Evolutionary conservation across 176 grass and related monocot species (phyloP).

Genomic region (Thinopyrum elongatum): DNA sequence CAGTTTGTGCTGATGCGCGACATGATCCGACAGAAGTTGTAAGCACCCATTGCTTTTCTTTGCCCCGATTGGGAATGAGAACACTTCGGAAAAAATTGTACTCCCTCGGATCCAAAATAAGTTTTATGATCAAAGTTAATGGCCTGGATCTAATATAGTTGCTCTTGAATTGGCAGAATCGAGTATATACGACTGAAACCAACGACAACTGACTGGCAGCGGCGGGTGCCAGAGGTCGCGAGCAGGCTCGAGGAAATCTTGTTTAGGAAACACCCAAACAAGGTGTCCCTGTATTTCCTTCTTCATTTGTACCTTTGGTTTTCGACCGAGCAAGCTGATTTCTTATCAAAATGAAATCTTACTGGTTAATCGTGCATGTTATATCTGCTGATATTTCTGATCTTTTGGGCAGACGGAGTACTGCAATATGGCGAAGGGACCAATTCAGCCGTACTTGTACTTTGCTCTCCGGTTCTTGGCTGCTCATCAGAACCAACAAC

Average conservation of each 20-base stretch:
- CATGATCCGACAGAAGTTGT: slow-evolving; percentile 51
- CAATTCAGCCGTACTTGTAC: no score
- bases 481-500: slow-evolving; percentile 29
- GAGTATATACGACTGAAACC: slow-evolving; percentile 30
- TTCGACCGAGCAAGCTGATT: not conserved
- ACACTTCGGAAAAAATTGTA: no score
- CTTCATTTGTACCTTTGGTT: not conserved
- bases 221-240: slow-evolving; percentile 30
- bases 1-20: slow-evolving; percentile 37
- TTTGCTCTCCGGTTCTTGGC: slow-evolving; percentile 40
- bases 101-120: no score
- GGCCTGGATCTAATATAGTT: not conserved
- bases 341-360: not conserved
- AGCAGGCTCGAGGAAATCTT: slow-evolving; percentile 49
- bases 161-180: slow-evolving; percentile 15
- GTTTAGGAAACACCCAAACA: slow-evolving; percentile 53
- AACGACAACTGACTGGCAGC: slow-evolving; percentile 17
- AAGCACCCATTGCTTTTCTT: slow-evolving; percentile 31
- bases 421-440: slow-evolving; percentile 30
- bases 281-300: slow-evolving; percentile 28
- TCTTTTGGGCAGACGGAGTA: slow-evolving; percentile 72
- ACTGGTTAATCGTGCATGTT: no score
- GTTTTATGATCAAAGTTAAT: not conserved
- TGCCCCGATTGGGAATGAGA: not conserved
- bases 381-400: not conserved